phyloP scores from a whole-genome alignment of 2,329 filamentous ascomycete genomes.

The Fusarium miscanthi region DNA sequence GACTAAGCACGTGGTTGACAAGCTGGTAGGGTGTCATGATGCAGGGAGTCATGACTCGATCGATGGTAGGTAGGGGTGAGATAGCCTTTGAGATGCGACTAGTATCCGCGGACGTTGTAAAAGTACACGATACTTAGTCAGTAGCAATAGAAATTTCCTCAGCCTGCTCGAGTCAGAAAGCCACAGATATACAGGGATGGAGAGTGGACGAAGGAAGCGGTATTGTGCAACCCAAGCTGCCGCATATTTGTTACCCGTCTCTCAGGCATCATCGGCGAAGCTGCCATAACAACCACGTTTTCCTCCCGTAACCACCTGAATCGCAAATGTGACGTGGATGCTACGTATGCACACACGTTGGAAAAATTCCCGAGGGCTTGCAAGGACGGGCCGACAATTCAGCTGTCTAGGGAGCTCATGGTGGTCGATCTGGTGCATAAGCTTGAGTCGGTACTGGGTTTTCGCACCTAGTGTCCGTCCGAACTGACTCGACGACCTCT shows the following conservation, averaged over 20 bases:
- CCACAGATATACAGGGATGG: slow-evolving; percentile 11
- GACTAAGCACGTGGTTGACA: slow-evolving; percentile 40
- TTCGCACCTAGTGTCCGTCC: slow-evolving; percentile 10
- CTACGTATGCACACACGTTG: slow-evolving; percentile 4
- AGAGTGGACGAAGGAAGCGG: slow-evolving; percentile 12
- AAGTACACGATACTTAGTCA: slow-evolving; percentile 32
- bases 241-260: slow-evolving; percentile 14
- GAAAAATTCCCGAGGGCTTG: slow-evolving; percentile 17
- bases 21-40: slow-evolving; percentile 34
- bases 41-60: slow-evolving; percentile 19
- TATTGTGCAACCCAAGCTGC: slow-evolving; percentile 18
- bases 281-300: slow-evolving; percentile 24
- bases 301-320: slow-evolving; percentile 26
- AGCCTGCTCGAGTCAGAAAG: slow-evolving; percentile 30
- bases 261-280: slow-evolving; percentile 1
- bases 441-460: slow-evolving; percentile 24
- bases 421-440: slow-evolving; percentile 29
- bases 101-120: not conserved
- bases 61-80: slow-evolving; percentile 1
- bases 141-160: not conserved
- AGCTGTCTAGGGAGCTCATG: slow-evolving; percentile 27
- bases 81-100: slow-evolving; percentile 3
- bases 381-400: slow-evolving; percentile 32
- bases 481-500: slow-evolving; percentile 22
- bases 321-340: slow-evolving; percentile 32